Evolutionary conservation across 2,329 filamentous ascomycete genomes (phyloP), one percentile per base, ranked within the genome.

Genomic region (Claviceps capensis): DNA sequence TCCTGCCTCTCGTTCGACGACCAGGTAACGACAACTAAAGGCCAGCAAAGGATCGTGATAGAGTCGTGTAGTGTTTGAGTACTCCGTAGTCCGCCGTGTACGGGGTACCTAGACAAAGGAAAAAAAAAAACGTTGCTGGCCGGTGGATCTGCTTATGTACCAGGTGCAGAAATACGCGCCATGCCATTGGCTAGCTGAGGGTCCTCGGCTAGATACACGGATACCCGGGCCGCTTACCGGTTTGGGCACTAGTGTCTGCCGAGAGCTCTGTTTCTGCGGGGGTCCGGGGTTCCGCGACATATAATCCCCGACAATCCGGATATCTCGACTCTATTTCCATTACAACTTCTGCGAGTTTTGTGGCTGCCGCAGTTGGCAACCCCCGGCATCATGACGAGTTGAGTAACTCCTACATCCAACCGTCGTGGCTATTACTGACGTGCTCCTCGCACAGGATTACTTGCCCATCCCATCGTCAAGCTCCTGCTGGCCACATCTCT

Each of bases 141-240:
- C 17, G 47, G 46, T 50, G 44, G 50, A 23, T 37, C 23, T 48
- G 48, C 50, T 56, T 51, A 19, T 19, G 19, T 19, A 53, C 49
- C 41, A 52, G 44, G 17, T 40, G 23, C 17, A 16, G 50, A 26
- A 43, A 37, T 26, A 34, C 42, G 37, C 22, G 22, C 3, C 14
- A 40, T 43, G 22, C 44, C 23, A 55, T 55, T 56, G 53, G 52
- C n/a, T 41, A 36, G 38, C 19, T 13, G 22, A 13, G 11, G 16
- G 5, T 11, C 13, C n/a, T 38, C 30, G 30, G 8, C 30, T 34
- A 34, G 30, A 3, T 34, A 9, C 30, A 34, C 30, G 30, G 30
- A 34, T 34, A 34, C 30, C 30, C 30, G 30, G 11, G 30, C 9
- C 30, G 30, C 30, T 34, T 34, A 34, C 30, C 30, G 9, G 9